Conservation (phyloP, 345 rosid genomes). For the Eucalyptus viminalis region DNA sequence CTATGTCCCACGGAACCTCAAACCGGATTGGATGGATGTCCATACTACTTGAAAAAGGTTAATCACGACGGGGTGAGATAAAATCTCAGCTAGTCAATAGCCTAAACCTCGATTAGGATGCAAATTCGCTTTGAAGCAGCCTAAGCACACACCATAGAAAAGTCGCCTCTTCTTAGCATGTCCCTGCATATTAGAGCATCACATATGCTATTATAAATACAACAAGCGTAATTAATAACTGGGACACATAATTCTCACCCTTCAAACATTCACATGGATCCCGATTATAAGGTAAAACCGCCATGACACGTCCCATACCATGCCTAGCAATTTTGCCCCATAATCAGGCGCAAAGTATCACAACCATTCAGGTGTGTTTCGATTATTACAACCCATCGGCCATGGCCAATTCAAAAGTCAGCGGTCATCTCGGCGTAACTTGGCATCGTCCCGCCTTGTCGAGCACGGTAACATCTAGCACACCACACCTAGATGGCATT, state of each 20-base stretch:
- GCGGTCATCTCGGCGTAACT: accelerated
- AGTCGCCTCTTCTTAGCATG: too few relatives aligned
- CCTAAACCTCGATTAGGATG: accelerated
- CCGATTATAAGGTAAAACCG: too few relatives aligned
- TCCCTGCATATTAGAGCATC: too few relatives aligned
- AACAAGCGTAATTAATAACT: accelerated
- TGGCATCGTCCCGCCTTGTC: accelerated
- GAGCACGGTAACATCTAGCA: accelerated
- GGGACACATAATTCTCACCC: too few relatives aligned
- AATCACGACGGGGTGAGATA: accelerated
- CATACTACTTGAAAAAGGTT: too few relatives aligned
- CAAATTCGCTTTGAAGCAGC: accelerated
- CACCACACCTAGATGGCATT: accelerated
- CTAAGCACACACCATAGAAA: too few relatives aligned
- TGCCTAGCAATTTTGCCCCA: accelerated
- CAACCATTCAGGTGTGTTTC: too few relatives aligned
- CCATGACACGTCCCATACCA: too few relatives aligned
- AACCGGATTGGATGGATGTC: accelerated
- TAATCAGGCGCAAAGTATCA: too few relatives aligned
- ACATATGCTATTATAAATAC: too few relatives aligned
- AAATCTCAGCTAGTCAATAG: accelerated
- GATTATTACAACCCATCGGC: accelerated
- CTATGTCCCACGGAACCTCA: accelerated
- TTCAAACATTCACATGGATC: too few relatives aligned
- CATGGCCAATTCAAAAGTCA: too few relatives aligned